Evolutionary conservation across 2,329 filamentous ascomycete genomes (phyloP), one percentile per base, ranked within the genome.

Genomic region (Canariomyces notabilis): DNA sequence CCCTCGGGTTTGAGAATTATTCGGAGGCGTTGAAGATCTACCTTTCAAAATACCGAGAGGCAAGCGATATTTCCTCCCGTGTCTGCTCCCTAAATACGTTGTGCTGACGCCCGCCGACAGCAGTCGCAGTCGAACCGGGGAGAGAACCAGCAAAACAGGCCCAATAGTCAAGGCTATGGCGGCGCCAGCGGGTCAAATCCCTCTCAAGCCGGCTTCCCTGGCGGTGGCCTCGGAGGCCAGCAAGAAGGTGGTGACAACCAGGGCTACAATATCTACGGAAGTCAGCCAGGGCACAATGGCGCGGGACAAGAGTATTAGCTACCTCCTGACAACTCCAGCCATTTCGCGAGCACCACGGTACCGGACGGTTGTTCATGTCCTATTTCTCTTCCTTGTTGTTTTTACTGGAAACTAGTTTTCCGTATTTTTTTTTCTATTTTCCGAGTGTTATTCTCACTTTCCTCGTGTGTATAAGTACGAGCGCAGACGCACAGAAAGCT

Each of bases 21-120:
- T 87, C 91, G 20, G 93, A 98, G 67, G 93, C 93, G 1, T 76
- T 98, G 48, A 98, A 98, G 71, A 96, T 98, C 58, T 98, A 98
- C 67, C 78, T 98, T 34, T 89, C 90, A 50, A 93, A 96, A 65
- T 98, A 97, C 69, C 85, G 93, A 67, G 93, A 98, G 79, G 93
- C 97, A 78, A 80, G 50, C 9, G 9, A 38, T 20, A 21, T 26
- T 40, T 35, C 33, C 21, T 35, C 38, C 14, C 15, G 11, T n/a
- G 7, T 8, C 15, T 26, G 8, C 12, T 15, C 11, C 12, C 19
- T 23, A 39, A 40, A 46, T 54, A 48, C 50, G 39, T 46, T 49
- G 57, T 55, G 53, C 72, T 67, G 53, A 59, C 64, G 65, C 38
- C 49, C 44, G 45, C 42, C 68, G n/a, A 64, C 61, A 75, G 73